Base-by-base conservation (phyloP, 2,329 filamentous ascomycete genomes). In the Helotiales sp. region DNA sequence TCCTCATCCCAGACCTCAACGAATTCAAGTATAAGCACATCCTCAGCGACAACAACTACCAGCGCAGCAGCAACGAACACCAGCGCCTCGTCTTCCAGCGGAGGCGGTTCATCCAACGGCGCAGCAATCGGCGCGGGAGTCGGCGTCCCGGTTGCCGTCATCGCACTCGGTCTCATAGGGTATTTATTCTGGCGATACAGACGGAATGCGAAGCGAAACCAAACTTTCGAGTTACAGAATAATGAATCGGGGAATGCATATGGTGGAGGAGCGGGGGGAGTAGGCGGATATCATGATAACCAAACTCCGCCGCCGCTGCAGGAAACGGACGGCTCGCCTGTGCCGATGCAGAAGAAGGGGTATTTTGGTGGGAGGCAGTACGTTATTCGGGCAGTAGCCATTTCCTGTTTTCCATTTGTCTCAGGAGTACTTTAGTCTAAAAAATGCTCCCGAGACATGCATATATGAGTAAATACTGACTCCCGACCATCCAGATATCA, bases 81-180 rank as follows among this genome's bases (percentile, higher is more conserved):
- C 5, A 34, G 17, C 10, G 5, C 52, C 20, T 47, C 63, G 6
- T 7, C 57, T n/a, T 28, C 66, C 10, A 55, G 59, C 4, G 50
- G 30, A 13, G 30, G 54, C 34, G 59, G 40, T 5, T 64, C 50
- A 43, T 37, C 37, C 7, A 57, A 67, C 50, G 63, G 43, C 17
- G 60, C 64, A 13, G 67, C 67, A 17, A 69, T 72, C 6, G 71
- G 71, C n/a, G 68, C 63, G 8, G 67, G 68, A 10, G 65, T 72
- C 6, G 68, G 70, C 17, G 69, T 70, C 11, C 65, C 67, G 4
- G 47, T 69, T 2, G 66, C 58, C 1, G 22, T 69, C n/a, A 43
- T 71, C 7, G 50, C 64, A 2, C 24, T 69, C 17, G 66, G 37
- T 34, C 43, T 54, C 6, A 32, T 71, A 13, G 71, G 61, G 20